Percentiles rank a stretch among this genome's conserved stretches.
These are phyloP conservation scores for Rhynchosporium agropyri DNA, from an alignment of 2,329 filamentous ascomycete genomes.

Conservation along the genomic window DNA sequence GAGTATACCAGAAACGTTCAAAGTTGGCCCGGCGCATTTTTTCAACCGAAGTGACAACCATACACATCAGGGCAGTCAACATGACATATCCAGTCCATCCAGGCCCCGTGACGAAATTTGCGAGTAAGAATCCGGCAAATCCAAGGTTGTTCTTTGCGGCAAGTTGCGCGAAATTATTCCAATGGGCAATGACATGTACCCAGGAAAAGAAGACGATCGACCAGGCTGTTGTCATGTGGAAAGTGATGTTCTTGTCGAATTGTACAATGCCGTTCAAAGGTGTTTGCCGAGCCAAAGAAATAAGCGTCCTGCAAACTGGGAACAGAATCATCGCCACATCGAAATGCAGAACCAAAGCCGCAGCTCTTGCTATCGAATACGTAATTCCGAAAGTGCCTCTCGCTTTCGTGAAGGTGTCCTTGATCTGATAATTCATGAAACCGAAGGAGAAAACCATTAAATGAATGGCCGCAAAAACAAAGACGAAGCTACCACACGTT, in stretches of 20 bases:
- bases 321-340: conserved; percentile 80
- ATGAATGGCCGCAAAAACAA: conserved; percentile 73
- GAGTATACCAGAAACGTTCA: conserved; percentile 88
- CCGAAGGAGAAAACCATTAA: conserved; percentile 78
- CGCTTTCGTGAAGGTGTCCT: conserved; percentile 70
- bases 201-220: conserved; percentile 87
- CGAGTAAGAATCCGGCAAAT: conserved; percentile 75
- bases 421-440: conserved; percentile 77
- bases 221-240: conserved; percentile 84
- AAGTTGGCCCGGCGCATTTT: conserved; percentile 80
- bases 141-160: conserved; percentile 75
- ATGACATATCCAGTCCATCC: conserved; percentile 88
- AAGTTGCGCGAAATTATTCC: conserved; percentile 82
- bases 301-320: conserved; percentile 81
- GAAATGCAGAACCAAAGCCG: conserved; percentile 77
- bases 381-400: conserved; percentile 73
- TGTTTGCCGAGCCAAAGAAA: conserved; percentile 78
- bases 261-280: conserved; percentile 85
- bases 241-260: conserved; percentile 88
- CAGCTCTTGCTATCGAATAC: conserved; percentile 74
- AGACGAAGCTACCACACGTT: conserved; percentile 65
- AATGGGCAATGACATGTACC: conserved; percentile 84
- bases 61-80: conserved; percentile 76
- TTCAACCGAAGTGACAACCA: conserved; percentile 77
- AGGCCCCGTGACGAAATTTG: conserved; percentile 77